Base-by-base conservation (phyloP, 495 filamentous ascomycete genomes). In the Tuber magnatum region DNA sequence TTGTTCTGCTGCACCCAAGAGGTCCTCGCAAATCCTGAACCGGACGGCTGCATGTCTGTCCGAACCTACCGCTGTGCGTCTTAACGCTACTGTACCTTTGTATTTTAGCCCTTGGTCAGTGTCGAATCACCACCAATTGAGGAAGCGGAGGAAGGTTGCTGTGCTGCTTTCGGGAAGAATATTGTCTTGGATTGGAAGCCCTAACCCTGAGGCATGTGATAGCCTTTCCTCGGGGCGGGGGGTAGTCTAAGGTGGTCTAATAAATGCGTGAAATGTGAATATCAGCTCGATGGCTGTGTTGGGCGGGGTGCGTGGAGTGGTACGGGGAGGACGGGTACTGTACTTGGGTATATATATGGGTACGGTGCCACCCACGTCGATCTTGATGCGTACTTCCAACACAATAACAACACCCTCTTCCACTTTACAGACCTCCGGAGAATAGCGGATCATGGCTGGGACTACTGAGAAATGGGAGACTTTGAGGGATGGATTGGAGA, bases 401-500 rank as follows among this genome's bases (percentile, higher is more conserved):
- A 35, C 56, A 65, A 35, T 28, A 65, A 35, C 56, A 65, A 35
- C 56, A 65, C 56, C n/a, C 48, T n/a, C 51, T 51, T n/a, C 46
- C 28, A 28, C 51, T n/a, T 61, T 61, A 28, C 51, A 61, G 28
- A 28, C 51, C 51, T 28, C 8, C 51, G 51, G 28, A 35, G 35
- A 65, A 6, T 18, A 65, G 14, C 14, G 5, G 32, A 32, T 20
- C 14, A 65, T 61, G 51, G 56, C 56, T 4, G 56, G 56, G 16
- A 65, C 56, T 28, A 73, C 51, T 16, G 75, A 76, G 72, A n/a
- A 38, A n/a, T 43, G 28, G 18, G 38, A 75, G 28, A 75, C 75
- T 38, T 41, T 82, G 39, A 61, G 70, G n/a, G 91, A 90, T 74
- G 89, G 88, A 69, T 83, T 84, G 18, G 86, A 85, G 78, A 85